A percentile compares a stretch with the other conserved stretches of the same genome.
Conservation (phyloP, 768 basidiomycete genomes). For the Sporobolomyces pararoseus region DNA sequence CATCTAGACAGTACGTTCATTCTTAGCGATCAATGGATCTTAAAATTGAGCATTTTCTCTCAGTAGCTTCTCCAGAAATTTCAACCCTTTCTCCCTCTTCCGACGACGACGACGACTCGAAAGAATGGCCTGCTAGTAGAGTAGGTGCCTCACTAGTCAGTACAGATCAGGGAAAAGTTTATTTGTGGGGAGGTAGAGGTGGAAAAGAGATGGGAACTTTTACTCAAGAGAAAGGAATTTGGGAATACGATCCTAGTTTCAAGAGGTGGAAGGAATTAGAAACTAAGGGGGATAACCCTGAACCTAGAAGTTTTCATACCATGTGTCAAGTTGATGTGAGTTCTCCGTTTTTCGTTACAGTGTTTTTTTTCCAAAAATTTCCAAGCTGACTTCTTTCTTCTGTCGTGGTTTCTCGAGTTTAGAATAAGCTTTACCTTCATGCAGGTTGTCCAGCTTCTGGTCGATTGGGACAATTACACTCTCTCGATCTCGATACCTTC, state of each 20-base stretch:
- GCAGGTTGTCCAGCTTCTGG: constrained; percentile 53
- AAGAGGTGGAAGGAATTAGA: constrained; percentile 49
- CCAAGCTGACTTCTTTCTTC: background rate
- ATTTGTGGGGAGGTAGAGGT: constrained; percentile 56
- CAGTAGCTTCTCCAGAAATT: background rate
- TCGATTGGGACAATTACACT: constrained; percentile 50
- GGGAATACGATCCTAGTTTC: constrained; percentile 42
- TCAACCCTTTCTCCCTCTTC: background rate
- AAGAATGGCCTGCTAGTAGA: constrained; percentile 45
- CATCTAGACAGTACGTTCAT: background rate
- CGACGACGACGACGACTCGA: constrained; percentile 32
- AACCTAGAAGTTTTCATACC: constrained; percentile 51
- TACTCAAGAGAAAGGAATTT: constrained; percentile 46
- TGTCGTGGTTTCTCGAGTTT: background rate
- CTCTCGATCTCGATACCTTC: constrained; percentile 47
- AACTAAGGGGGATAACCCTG: constrained; percentile 48
- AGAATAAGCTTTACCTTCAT: constrained; percentile 52
- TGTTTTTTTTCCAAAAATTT: background rate
- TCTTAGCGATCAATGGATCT: background rate
- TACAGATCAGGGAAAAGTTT: constrained; percentile 45
- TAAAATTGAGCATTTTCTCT: too few species aligned
- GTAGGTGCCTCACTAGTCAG: constrained; percentile 44
- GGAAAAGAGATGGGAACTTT: constrained; percentile 53
- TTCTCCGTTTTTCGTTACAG: background rate
- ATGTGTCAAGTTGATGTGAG: constrained; percentile 13